phyloP scores from a whole-genome alignment of 495 filamentous ascomycete species.

The Podospora sp. region DNA sequence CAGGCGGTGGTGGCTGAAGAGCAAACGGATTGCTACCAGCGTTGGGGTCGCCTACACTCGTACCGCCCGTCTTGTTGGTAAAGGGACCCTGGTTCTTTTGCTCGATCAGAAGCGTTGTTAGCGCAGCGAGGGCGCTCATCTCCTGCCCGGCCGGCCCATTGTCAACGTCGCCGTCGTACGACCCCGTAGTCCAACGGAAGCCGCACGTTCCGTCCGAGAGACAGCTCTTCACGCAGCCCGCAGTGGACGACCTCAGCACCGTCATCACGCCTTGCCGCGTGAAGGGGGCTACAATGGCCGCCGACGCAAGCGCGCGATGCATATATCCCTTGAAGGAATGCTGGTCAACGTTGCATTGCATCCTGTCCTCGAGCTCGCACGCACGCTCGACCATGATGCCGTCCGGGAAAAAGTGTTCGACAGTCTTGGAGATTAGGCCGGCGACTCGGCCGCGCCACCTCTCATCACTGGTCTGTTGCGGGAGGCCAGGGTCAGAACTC shows the following conservation, averaged over 20 bases:
- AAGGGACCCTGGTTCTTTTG: slow-evolving; percentile 50
- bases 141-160: slow-evolving; percentile 60
- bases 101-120: slow-evolving; percentile 55
- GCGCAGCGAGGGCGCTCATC: slow-evolving; percentile 67
- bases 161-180: slow-evolving; percentile 57
- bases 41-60: slow-evolving; percentile 68
- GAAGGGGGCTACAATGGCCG: slow-evolving; percentile 71
- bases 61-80: slow-evolving; percentile 68
- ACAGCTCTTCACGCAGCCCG: slow-evolving; percentile 68
- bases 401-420: slow-evolving; percentile 58
- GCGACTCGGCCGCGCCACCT: slow-evolving; percentile 57
- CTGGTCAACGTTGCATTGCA: slow-evolving; percentile 72
- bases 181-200: slow-evolving; percentile 55
- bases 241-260: slow-evolving; percentile 64
- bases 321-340: slow-evolving; percentile 89
- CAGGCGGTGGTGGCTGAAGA: slow-evolving; percentile 19
- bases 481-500: slow-evolving; percentile 13
- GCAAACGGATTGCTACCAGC: slow-evolving; percentile 51
- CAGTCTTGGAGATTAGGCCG: slow-evolving; percentile 55
- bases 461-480: slow-evolving; percentile 48
- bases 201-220: slow-evolving; percentile 67
- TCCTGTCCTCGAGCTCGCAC: slow-evolving; percentile 57
- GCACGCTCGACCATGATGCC: slow-evolving; percentile 64
- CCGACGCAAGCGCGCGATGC: slow-evolving; percentile 72
- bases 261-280: slow-evolving; percentile 61